Evolutionary conservation across 1,284 basidiomycete species (phyloP).

Genomic region (Ceratobasidium sp.): DNA sequence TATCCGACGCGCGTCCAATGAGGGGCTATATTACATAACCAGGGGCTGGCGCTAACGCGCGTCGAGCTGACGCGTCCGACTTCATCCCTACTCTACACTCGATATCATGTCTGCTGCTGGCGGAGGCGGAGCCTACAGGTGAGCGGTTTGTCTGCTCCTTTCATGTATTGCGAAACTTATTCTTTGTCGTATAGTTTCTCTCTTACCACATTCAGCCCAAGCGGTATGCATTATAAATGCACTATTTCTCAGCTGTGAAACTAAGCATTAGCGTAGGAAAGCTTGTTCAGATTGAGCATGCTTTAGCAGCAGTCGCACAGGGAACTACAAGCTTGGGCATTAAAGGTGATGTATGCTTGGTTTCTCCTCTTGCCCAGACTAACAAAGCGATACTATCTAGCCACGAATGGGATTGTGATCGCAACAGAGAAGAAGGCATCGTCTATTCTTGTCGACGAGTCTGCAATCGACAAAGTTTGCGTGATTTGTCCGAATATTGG

Average conservation of each 20-base stretch:
- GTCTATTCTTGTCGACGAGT: slow-evolving; percentile 96
- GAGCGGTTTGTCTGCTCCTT: slow-evolving; percentile 44
- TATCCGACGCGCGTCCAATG: slow-evolving; percentile 36
- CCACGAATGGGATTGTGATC: slow-evolving; percentile 98
- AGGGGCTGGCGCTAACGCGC: slow-evolving; percentile 1
- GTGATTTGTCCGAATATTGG: slow-evolving; percentile 98
- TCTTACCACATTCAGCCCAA: slow-evolving; percentile 98
- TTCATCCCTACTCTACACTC: slow-evolving; percentile 28
- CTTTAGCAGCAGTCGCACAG: slow-evolving; percentile 94
- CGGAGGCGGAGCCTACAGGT: slow-evolving; percentile 83
- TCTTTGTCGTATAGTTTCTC: slow-evolving; percentile 79
- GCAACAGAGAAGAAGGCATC: slow-evolving; percentile 99
- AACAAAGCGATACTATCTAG: slow-evolving; percentile 58
- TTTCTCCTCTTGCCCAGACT: neutral
- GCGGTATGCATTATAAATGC: slow-evolving; percentile 69
- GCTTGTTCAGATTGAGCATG: slow-evolving; percentile 99
- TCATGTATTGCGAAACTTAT: slow-evolving; percentile 22
- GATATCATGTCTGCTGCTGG: slow-evolving; percentile 41
- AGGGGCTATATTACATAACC: slow-evolving; percentile 23
- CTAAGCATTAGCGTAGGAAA: neutral
- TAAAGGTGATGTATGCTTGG: slow-evolving; percentile 73
- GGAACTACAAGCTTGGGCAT: slow-evolving; percentile 98
- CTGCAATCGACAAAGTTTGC: slow-evolving; percentile 96
- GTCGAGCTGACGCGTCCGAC: slow-evolving; percentile 38
- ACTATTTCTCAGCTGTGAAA: neutral